Base-by-base conservation (phyloP, 2,329 filamentous ascomycete genomes). In the Leptodontidium sp. region DNA sequence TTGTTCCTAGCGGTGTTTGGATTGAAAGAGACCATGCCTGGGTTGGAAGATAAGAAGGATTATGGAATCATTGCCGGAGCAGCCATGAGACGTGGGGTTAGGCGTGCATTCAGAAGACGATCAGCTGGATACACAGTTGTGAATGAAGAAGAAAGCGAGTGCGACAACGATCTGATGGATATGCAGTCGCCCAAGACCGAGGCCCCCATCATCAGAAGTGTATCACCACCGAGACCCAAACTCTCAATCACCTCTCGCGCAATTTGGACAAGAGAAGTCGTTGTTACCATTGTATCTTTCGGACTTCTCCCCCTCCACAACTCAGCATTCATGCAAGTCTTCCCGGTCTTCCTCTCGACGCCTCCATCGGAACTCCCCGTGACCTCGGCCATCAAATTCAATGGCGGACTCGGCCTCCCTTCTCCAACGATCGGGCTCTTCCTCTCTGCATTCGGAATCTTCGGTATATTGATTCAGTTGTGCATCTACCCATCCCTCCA, bases 381-480 rank as follows among this genome's bases (percentile, higher is more conserved):
- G 43, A 90, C 90, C n/a, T 72, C 67, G 2, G 69, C 73, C 6
- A 68, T 76, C 45, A 82, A 85, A 0, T 75, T 86, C 2, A 88
- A 92, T 9, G 92, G 92, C 47, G 93, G 93, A 1, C 83, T 96
- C 0, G 91, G 91, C 17, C 88, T 93, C 78, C 85, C 88, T 0
- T 87, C 90, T 0, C 84, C 87, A 0, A 88, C 87, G 0, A 90
- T 93, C 59, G 91, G 91, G 29, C 81, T 91, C 52, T 90, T 90
- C 15, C 91, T 90, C 50, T 89, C 90, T 15, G 86, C 91, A 70
- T 87, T 93, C 11, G 91, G 91, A 9, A 80, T 91, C 55, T 84
- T 93, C 55, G 91, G 91, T 29, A 89, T 93, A 70, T 81, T 87
- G 0, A 82, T 96, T 62, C 91, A 94, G 78, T 84, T 93, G 12